Base-by-base conservation (phyloP, 192 early-diverging fungal species). In the Coemansia sp. region DNA sequence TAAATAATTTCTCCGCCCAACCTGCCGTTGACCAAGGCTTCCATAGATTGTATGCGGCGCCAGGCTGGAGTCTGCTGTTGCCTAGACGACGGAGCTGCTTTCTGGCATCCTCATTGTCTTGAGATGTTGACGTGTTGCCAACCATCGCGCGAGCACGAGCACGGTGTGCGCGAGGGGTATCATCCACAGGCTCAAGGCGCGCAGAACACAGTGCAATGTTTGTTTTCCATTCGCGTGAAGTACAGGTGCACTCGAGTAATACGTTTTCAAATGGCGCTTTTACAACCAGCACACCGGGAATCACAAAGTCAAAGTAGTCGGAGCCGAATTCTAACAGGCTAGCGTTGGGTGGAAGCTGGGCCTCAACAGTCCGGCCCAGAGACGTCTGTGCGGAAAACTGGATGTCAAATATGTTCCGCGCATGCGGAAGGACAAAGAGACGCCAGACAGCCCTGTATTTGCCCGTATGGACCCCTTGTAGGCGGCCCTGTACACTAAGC, bases 221-320 rank as follows among this genome's bases (percentile, higher is more conserved):
- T 4, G 69, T 72, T 52, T 80, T 80, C 72, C 72, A 80, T 10
- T 68, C 66, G 12, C 13, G 55, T 11, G 77, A 74, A 8, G 69
- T 71, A 32, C 62, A 65, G 19, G 67, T 72, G 68, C 77, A 80
- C 22, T 74, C 72, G 18, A 80, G 42, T 37, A 62, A 16, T 8
- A 80, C 69, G 40, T 71, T 68, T 22, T 80, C 77, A 48, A 80
- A 80, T 5, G 77, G 65, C 5, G 61, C 69, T 6, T 57, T 65
- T 3, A 80, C 63, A 18, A 60, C 62, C 16, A 80, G 63, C 7
- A 57, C 62, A 16, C 62, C 37, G 3, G 77, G 65, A 1, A 80
- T 68, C 40, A 72, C 77, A 72, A 80, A 80, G 52, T 80, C 77
- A 80, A 80, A 80, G 54, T 74, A 80, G 58, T 80, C 77, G 16